A percentile compares a stretch with the other conserved stretches of the same genome.
Evolutionary conservation across 441 rosid species (phyloP).

Genomic region (Adansonia grandidieri): DNA sequence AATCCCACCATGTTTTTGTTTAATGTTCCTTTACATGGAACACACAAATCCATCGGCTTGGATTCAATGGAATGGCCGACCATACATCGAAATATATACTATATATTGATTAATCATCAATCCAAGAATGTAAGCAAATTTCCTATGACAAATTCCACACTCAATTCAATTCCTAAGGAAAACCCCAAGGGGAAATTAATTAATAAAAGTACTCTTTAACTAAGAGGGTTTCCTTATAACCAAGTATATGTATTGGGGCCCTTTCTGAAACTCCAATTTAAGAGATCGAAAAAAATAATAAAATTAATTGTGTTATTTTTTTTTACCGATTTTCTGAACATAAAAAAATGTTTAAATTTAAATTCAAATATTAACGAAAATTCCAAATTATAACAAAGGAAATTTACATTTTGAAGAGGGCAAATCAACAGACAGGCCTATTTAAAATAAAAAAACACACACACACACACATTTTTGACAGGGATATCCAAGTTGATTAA

Average conservation of each 20-base stretch:
- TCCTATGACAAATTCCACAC: not conserved
- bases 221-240: not conserved
- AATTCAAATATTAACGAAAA: no score
- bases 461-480: not conserved
- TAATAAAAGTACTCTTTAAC: not conserved
- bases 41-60: constrained; percentile 29
- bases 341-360: no score
- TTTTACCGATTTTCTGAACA: no score
- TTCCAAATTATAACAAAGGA: no score
- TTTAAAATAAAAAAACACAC: not conserved
- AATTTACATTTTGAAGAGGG: no score
- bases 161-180: not conserved
- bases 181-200: not conserved
- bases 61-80: constrained; percentile 26
- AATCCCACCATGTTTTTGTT: constrained; percentile 37
- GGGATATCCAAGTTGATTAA: not conserved
- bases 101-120: not conserved
- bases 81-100: constrained; percentile 16
- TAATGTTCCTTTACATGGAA: constrained; percentile 42
- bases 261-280: no score
- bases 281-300: no score
- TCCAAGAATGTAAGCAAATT: not conserved
- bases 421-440: not conserved
- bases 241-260: no score
- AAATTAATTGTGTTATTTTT: no score